phyloP scores from a whole-genome alignment of 192 early-diverging fungal species.

The Podila epicladia region DNA sequence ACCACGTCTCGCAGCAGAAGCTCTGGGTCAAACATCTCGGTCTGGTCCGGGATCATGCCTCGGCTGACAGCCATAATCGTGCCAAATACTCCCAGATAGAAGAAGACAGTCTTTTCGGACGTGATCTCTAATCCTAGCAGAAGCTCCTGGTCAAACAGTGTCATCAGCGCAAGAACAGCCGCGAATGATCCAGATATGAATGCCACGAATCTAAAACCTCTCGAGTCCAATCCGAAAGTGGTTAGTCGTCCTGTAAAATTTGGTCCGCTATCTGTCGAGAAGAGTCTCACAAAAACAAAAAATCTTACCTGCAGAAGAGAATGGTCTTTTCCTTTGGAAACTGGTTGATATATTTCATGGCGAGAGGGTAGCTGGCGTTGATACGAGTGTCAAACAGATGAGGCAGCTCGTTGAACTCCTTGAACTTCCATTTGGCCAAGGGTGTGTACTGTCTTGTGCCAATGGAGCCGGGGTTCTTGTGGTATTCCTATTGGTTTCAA shows the following conservation, averaged over 20 bases:
- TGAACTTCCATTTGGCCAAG: constrained; percentile 91
- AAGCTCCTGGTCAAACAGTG: constrained; percentile 88
- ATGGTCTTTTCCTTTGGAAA: constrained; percentile 88
- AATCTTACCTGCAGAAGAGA: constrained; percentile 71
- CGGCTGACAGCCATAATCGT: constrained; percentile 82
- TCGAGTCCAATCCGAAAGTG: neutral
- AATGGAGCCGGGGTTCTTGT: constrained; percentile 84
- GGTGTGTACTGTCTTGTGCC: constrained; percentile 85
- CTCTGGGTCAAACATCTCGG: constrained; percentile 85
- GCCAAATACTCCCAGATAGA: constrained; percentile 93
- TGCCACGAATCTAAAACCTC: constrained; percentile 73
- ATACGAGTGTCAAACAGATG: constrained; percentile 87
- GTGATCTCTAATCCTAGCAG: constrained; percentile 93
- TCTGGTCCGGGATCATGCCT: constrained; percentile 86
- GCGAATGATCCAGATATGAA: constrained; percentile 93
- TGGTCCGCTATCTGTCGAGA: too few relatives aligned
- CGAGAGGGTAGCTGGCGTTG: constrained; percentile 74
- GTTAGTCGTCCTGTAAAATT: neutral
- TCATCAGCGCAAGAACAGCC: constrained; percentile 83
- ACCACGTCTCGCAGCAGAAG: constrained; percentile 78
- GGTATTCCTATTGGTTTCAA: constrained; percentile 67
- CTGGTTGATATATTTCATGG: constrained; percentile 87
- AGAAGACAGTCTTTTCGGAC: constrained; percentile 86
- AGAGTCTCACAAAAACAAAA: too few relatives aligned
- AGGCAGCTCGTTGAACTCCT: constrained; percentile 98